Conservation (phyloP, 495 filamentous ascomycete genomes). For the Polyplosphaeria fusca region DNA sequence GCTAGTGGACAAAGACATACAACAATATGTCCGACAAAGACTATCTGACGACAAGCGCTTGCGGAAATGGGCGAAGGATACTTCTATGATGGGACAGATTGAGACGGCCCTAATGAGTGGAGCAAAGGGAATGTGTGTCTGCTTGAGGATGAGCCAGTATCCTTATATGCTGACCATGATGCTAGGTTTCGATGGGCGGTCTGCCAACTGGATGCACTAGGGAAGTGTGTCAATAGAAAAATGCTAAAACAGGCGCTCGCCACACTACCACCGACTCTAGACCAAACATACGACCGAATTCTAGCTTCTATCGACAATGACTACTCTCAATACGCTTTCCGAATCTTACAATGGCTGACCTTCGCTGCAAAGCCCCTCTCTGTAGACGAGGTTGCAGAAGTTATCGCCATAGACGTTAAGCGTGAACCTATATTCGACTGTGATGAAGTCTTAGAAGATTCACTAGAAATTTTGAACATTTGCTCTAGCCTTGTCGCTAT, state of each 20-base stretch:
- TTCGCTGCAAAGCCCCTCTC: neutral
- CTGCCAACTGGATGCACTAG: slow-evolving; percentile 4
- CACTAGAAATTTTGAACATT: slow-evolving; percentile 1
- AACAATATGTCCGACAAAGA: neutral
- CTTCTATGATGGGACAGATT: neutral
- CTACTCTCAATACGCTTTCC: neutral
- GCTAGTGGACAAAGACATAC: slow-evolving; percentile 3
- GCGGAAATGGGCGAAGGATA: slow-evolving; percentile 2
- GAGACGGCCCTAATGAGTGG: neutral
- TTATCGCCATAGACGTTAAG: slow-evolving; percentile 1
- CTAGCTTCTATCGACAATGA: neutral
- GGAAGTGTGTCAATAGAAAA: slow-evolving; percentile 1
- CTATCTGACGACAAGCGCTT: neutral
- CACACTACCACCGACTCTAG: slow-evolving; percentile 1
- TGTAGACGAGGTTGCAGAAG: slow-evolving; percentile 3
- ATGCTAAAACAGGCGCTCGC: neutral
- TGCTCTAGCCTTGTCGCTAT: slow-evolving; percentile 11
- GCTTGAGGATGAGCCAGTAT: neutral
- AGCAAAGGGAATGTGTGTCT: neutral
- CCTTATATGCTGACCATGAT: neutral
- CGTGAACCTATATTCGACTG: slow-evolving; percentile 8
- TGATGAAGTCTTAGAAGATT: slow-evolving; percentile 29
- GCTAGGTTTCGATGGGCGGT: slow-evolving; percentile 11
- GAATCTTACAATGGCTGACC: slow-evolving; percentile 5
- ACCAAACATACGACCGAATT: slow-evolving; percentile 10